Evolutionary conservation across 2,329 filamentous ascomycete species (phyloP), one percentile per base, ranked within the genome.

Genomic region (Monilinia fructicola): DNA sequence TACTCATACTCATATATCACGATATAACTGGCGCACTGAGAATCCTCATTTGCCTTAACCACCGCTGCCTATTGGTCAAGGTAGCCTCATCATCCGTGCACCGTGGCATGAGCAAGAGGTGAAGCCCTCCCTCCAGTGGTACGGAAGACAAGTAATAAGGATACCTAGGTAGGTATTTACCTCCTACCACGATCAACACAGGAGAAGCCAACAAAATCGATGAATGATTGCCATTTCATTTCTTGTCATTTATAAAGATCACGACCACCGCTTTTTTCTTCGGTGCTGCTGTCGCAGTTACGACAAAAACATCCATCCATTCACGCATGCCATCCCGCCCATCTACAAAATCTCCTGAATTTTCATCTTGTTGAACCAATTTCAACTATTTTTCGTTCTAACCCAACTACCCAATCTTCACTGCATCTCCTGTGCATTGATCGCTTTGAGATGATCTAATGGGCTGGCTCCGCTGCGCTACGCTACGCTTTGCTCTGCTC

Each of bases 291-390:
- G 21, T 7, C 35, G 21, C 44, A 35, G 21, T 23, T 48, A 35
- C 21, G 40, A 50, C 42, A 52, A 59, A 50, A 52, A 52, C 31
- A 53, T 62, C 9, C 55, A 58, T 38, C 44, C 56, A n/a, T 38
- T 18, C 42, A 50, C 12, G 4, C 53, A n/a, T 55, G 21, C 53
- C 58, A 50, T 46, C 21, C 31, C 46, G n/a, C n/a, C 21, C 58
- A 50, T 65, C 42, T 65, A 59, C 42, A 65, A 48, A 55, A 40
- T 50, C 58, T 65, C 54, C 42, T 52, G 26, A 46, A 61, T 50
- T 61, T 50, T 61, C 26, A 50, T 61, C 11, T 26, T 26, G 58
- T 50, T 26, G 44, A 50, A 40, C 14, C 12, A 14, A 50, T 48
- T 38, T 50, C 12, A 48, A 60, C 28, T 12, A 23, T 2, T 23